Base-by-base conservation (phyloP, 495 filamentous ascomycete genomes). In the Usnea hakonensis region DNA sequence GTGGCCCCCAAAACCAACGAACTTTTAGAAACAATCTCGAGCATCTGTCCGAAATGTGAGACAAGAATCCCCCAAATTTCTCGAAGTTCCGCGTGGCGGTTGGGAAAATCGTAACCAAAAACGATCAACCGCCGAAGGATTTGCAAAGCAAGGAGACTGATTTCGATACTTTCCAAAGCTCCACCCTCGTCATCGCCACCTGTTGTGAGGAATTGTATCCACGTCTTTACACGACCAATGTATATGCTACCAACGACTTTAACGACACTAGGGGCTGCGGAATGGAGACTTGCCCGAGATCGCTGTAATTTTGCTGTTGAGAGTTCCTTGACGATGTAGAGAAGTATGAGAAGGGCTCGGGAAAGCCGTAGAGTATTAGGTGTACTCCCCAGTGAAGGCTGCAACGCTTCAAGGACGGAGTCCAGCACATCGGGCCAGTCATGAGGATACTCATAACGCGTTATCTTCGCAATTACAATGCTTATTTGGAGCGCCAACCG, bases 321-420 rank as follows among this genome's bases (percentile, higher is more conserved):
- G 10, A 97, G 76, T 72, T 97, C 94, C 75, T 97, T 97, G 65
- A 96, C 83, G 52, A 95, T 85, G 46, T 91, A 86, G 2, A 96
- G 77, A 50, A 96, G 74, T 10, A 95, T 86, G 44, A 89, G 78
- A 54, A 97, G 81, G 23, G 85, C 80, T 62, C 93, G 83, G 76
- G 76, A 67, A 14, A 55, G 52, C 7, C 9, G 32, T 35, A 36
- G 13, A 38, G 33, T 33, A 3, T 38, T 48, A 10, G 21, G 46
- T 2, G 10, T 23, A 50, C 26, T 30, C 46, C 16, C 46, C 3
- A 11, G 6, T 28, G 23, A 30, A 50, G 21, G 46, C 13, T 16
- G 53, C 30, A 61, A 35, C 16, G 61, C 26, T 40, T 21, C 23
- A 11, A 50, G 26, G 28, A 57, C 40, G 11, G 61, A 63, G 13